Evolutionary conservation across 352 stramenopile genomes (phyloP).

Genomic region (Elongisporangium anandrum): DNA sequence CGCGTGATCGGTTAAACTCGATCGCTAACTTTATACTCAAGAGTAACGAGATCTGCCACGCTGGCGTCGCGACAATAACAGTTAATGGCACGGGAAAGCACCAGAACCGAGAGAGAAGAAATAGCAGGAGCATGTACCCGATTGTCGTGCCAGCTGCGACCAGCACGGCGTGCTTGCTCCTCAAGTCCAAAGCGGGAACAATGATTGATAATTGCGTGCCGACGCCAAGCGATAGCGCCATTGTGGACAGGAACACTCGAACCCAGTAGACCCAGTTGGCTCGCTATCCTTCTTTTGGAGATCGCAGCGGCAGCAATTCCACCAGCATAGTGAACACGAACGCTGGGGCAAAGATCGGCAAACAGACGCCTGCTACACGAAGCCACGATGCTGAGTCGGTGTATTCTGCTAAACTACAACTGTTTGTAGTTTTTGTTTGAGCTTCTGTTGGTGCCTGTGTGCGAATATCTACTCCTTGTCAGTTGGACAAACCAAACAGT

Average conservation of each 20-base stretch:
- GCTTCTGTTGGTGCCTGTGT: too few relatives aligned
- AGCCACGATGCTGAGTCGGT: constrained; percentile 2
- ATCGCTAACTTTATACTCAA: not conserved
- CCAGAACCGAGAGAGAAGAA: not conserved
- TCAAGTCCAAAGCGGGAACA: constrained; percentile 10
- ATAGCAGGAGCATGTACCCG: not conserved
- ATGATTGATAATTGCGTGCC: constrained; percentile 21
- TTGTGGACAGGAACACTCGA: constrained; percentile 11
- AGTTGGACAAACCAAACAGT: too few relatives aligned
- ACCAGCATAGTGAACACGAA: constrained; percentile 13
- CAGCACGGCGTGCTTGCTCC: not conserved
- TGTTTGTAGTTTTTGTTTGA: too few relatives aligned
- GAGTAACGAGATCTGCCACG: not conserved
- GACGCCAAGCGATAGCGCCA: constrained; percentile 6
- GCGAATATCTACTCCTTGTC: too few relatives aligned
- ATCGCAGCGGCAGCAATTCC: constrained; percentile 13
- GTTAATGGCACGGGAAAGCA: constrained; percentile 27
- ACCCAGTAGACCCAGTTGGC: constrained; percentile 29
- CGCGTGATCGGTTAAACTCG: not conserved
- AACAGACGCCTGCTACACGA: constrained; percentile 5
- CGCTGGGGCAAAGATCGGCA: constrained; percentile 7
- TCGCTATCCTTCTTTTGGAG: constrained; percentile 4
- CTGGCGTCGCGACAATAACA: not conserved
- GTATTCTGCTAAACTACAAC: constrained; percentile 8
- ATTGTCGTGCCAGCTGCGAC: constrained; percentile 1